phyloP scores from a whole-genome alignment of 2,329 filamentous ascomycete genomes.

The Nothopassalora personata region DNA sequence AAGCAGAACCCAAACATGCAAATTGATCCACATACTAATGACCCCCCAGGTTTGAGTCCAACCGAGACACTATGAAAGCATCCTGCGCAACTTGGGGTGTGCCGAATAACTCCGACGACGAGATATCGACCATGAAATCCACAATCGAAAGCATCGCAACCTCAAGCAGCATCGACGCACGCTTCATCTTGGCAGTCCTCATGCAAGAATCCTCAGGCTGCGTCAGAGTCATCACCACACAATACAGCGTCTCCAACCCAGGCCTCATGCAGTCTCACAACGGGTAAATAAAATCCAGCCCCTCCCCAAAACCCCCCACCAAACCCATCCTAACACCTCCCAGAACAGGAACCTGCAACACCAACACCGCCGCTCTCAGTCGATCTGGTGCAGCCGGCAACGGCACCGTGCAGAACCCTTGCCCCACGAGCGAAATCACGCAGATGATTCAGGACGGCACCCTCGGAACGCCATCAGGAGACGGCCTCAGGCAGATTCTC shows the following conservation, averaged over 20 bases:
- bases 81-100: constrained; percentile 35
- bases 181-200: constrained; percentile 42
- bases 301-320: background rate
- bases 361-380: constrained; percentile 12
- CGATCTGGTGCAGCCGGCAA: constrained; percentile 11
- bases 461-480: constrained; percentile 38
- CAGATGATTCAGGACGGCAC: constrained; percentile 44
- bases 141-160: constrained; percentile 32
- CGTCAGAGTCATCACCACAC: constrained; percentile 42
- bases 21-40: constrained; percentile 5
- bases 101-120: constrained; percentile 35
- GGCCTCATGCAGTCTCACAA: constrained; percentile 45
- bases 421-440: constrained; percentile 29
- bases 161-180: constrained; percentile 33
- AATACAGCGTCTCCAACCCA: constrained; percentile 36
- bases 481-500: constrained; percentile 41
- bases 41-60: constrained; percentile 26
- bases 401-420: constrained; percentile 32
- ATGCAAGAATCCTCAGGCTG: constrained; percentile 45
- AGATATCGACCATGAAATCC: constrained; percentile 36
- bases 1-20: background rate
- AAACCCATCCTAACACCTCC: background rate
- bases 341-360: constrained; percentile 34
- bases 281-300: constrained; percentile 20
- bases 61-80: constrained; percentile 33